A percentile compares a stretch with the other conserved stretches of the same genome.
phyloP scores from a whole-genome alignment of 768 basidiomycete genomes.

The Auricularia heimuer region DNA sequence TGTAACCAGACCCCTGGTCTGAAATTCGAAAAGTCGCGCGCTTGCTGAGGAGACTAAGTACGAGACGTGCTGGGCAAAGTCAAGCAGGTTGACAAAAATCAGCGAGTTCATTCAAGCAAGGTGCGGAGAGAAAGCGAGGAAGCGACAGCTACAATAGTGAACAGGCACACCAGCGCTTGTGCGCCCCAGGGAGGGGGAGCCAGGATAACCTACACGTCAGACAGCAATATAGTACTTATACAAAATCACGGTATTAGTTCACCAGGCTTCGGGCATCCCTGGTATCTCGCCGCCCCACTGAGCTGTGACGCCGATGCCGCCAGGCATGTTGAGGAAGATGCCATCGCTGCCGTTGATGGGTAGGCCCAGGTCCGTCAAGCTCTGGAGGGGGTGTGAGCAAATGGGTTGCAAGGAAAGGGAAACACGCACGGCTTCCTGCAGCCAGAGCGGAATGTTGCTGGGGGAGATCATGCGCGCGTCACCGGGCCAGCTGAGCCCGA shows the following conservation, averaged over 20 bases:
- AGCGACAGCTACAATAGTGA: too few relatives aligned
- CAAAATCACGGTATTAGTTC: slow-evolving; percentile 16
- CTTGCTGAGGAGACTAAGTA: too few relatives aligned
- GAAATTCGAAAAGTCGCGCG: too few relatives aligned
- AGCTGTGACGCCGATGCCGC: slow-evolving; percentile 41
- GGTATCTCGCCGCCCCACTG: slow-evolving; percentile 63
- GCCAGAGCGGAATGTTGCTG: slow-evolving; percentile 77
- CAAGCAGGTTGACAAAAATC: too few relatives aligned
- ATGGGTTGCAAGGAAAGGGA: background rate
- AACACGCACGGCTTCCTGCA: slow-evolving; percentile 63
- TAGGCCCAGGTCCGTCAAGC: slow-evolving; percentile 77
- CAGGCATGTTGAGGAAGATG: slow-evolving; percentile 56
- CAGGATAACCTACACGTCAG: too few relatives aligned
- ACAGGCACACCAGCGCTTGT: too few relatives aligned
- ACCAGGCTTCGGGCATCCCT: slow-evolving; percentile 80
- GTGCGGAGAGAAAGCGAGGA: too few relatives aligned
- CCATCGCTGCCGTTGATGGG: slow-evolving; percentile 89
- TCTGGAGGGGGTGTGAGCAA: slow-evolving; percentile 34
- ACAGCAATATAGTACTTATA: background rate
- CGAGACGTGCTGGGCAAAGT: too few relatives aligned
- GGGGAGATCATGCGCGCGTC: slow-evolving; percentile 41
- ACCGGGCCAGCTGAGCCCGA: slow-evolving; percentile 64
- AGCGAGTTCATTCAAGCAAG: too few relatives aligned
- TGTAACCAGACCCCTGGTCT: too few relatives aligned
- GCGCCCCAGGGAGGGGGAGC: too few relatives aligned